These are phyloP conservation scores for Fusarium sp. DNA, from an alignment of 2,329 filamentous ascomycete genomes.

Conservation along the genomic window DNA sequence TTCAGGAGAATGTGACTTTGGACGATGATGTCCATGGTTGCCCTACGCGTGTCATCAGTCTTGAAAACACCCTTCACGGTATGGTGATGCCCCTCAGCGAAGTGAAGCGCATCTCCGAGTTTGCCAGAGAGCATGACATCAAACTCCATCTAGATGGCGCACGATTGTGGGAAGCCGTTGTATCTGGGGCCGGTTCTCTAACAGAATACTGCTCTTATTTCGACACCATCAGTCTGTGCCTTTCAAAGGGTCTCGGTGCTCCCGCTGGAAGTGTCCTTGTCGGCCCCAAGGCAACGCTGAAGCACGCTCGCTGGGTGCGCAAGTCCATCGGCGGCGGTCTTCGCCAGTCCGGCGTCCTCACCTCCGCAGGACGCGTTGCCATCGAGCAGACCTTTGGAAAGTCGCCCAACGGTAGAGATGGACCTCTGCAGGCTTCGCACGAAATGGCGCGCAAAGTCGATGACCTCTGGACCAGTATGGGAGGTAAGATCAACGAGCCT, in stretches of 20 bases:
- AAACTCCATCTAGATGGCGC: constrained; percentile 84
- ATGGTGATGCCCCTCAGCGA: constrained; percentile 83
- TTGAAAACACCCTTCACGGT: constrained; percentile 89
- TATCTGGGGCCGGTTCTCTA: constrained; percentile 75
- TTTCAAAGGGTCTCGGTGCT: constrained; percentile 86
- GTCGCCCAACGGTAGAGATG: constrained; percentile 59
- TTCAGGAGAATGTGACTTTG: constrained; percentile 74
- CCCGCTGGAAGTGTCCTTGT: constrained; percentile 84
- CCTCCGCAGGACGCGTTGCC: constrained; percentile 78
- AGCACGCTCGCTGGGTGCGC: constrained; percentile 61
- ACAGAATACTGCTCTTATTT: constrained; percentile 76
- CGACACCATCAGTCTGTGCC: constrained; percentile 82
- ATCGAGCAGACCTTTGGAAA: constrained; percentile 65
- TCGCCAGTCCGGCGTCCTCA: constrained; percentile 78
- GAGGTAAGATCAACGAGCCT: constrained; percentile 76
- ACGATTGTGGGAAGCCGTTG: constrained; percentile 84
- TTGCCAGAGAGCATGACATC: constrained; percentile 74
- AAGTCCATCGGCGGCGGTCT: constrained; percentile 83
- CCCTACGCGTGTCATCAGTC: constrained; percentile 82
- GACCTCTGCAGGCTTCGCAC: constrained; percentile 72
- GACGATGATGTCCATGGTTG: constrained; percentile 80
- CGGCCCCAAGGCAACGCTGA: constrained; percentile 57
- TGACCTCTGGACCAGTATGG: constrained; percentile 76
- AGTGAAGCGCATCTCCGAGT: constrained; percentile 75
- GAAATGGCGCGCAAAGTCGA: constrained; percentile 73